Conservation (phyloP, 2,329 filamentous ascomycete genomes). For the Paracorniculantispora psalliotae region DNA sequence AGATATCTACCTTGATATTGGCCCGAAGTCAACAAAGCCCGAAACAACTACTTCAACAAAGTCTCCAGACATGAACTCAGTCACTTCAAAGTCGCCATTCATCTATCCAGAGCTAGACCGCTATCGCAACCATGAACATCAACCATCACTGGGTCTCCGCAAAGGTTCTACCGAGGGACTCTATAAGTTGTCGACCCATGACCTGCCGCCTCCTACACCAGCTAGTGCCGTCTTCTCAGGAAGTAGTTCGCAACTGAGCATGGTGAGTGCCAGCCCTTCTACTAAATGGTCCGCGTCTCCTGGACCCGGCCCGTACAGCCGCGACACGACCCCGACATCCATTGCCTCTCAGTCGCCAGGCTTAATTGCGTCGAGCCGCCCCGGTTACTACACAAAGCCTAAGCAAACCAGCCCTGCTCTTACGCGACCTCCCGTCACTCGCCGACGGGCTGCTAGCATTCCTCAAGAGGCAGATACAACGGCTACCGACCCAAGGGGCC, state of each 20-base stretch:
- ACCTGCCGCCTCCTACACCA: constrained; percentile 62
- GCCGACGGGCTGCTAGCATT: constrained; percentile 52
- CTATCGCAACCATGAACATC: constrained; percentile 46
- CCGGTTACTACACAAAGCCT: constrained; percentile 37
- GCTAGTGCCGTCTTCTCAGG: constrained; percentile 50
- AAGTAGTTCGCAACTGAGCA: constrained; percentile 50
- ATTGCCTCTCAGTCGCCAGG: constrained; percentile 70
- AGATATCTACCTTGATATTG: constrained; percentile 21
- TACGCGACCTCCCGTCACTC: constrained; percentile 55
- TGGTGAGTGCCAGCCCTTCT: constrained; percentile 65
- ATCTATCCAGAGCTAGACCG: constrained; percentile 59
- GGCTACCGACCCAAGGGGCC: constrained; percentile 47
- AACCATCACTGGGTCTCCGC: constrained; percentile 26
- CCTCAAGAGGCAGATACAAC: constrained; percentile 45
- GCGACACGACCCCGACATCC: constrained; percentile 74
- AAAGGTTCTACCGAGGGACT: constrained; percentile 40
- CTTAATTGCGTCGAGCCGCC: constrained; percentile 45
- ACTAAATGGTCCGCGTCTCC: constrained; percentile 71
- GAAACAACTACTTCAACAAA: constrained; percentile 39
- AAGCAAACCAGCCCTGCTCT: constrained; percentile 52
- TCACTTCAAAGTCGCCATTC: constrained; percentile 36
- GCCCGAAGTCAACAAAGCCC: constrained; percentile 33
- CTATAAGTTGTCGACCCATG: constrained; percentile 56
- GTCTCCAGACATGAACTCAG: constrained; percentile 35
- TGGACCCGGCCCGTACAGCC: constrained; percentile 64